A percentile compares a stretch with the other conserved stretches of the same genome.
phyloP scores from a whole-genome alignment of 108 stramenopile species.

The Ochromonas danica region DNA sequence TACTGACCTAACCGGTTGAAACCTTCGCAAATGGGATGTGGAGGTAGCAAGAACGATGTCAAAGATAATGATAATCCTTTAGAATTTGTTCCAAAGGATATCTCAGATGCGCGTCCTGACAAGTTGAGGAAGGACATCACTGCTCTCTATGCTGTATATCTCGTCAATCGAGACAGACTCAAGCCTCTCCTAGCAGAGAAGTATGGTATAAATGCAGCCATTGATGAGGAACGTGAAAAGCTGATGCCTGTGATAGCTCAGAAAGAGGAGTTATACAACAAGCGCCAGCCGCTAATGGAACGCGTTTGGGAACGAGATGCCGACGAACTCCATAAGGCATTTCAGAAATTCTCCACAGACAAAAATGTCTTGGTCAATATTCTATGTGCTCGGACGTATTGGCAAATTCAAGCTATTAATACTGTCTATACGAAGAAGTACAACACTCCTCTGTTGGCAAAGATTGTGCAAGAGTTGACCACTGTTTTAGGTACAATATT shows the following conservation, averaged over 20 bases:
- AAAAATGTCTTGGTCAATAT: conserved; percentile 1
- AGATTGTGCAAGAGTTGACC: background rate
- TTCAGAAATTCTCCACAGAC: conserved; percentile 12
- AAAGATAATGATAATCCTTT: background rate
- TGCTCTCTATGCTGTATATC: background rate
- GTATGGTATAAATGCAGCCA: background rate
- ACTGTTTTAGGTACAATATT: background rate
- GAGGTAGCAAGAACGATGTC: background rate
- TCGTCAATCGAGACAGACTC: background rate
- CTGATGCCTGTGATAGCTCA: background rate
- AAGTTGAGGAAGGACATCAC: background rate
- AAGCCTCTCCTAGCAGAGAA: conserved; percentile 22
- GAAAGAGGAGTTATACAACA: background rate
- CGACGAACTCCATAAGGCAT: background rate
- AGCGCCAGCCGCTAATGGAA: background rate
- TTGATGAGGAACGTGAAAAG: background rate
- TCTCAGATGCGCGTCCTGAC: background rate
- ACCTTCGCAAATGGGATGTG: background rate
- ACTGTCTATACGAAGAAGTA: background rate
- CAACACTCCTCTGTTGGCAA: background rate
- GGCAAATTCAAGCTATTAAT: background rate
- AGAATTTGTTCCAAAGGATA: background rate
- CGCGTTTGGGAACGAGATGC: conserved; percentile 6
- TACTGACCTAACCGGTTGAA: too few relatives aligned
- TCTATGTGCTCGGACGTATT: background rate